phyloP scores from a whole-genome alignment of 2,329 filamentous ascomycete species.

The Ascosphaera apis region DNA sequence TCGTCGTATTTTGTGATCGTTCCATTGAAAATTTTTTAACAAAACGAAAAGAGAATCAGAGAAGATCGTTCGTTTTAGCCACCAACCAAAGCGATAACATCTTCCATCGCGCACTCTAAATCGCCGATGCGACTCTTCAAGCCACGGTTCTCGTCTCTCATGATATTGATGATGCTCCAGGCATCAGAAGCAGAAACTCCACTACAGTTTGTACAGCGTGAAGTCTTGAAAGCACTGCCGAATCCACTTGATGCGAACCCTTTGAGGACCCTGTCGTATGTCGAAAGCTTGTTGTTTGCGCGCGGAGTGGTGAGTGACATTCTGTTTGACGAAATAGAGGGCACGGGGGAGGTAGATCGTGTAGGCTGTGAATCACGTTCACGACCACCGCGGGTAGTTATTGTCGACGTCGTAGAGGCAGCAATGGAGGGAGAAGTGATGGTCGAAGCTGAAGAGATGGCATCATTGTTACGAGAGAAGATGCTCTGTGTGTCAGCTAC shows the following conservation, averaged over 20 bases:
- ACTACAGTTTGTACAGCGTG: conserved; percentile 19
- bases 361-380: background rate
- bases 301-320: background rate
- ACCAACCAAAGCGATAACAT: conserved; percentile 30
- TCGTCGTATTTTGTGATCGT: no score
- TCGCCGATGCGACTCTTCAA: conserved; percentile 29
- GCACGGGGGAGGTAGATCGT: conserved; percentile 9
- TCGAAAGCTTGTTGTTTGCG: conserved; percentile 9
- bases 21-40: no score
- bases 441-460: conserved; percentile 15
- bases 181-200: conserved; percentile 22
- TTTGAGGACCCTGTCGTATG: conserved; percentile 22
- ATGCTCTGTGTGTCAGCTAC: conserved; percentile 19
- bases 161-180: conserved; percentile 28
- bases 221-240: conserved; percentile 7
- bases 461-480: conserved; percentile 19
- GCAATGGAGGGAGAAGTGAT: conserved; percentile 14
- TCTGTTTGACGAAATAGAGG: conserved; percentile 9
- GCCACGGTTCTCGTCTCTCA: conserved; percentile 31
- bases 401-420: conserved; percentile 14
- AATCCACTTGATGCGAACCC: conserved; percentile 16
- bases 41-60: no score
- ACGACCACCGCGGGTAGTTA: conserved; percentile 8
- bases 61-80: conserved; percentile 2
- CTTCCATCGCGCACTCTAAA: conserved; percentile 31